phyloP scores from a whole-genome alignment of 768 basidiomycete genomes.

The Xerocomellus amylosporus region DNA sequence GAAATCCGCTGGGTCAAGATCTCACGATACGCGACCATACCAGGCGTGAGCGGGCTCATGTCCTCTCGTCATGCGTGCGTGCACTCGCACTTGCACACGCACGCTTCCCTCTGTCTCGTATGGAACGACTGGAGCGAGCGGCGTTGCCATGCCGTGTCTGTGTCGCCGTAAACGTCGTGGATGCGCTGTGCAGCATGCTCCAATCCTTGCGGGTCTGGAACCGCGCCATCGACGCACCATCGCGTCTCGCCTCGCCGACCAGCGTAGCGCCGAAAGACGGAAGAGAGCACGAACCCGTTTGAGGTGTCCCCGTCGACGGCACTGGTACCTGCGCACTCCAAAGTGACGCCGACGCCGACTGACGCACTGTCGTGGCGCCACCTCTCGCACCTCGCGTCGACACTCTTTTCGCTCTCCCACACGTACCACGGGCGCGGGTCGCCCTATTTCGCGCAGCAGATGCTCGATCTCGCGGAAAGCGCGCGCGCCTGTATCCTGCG shows the following conservation, averaged over 20 bases:
- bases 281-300: slow-evolving; percentile 56
- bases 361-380: slow-evolving; percentile 74
- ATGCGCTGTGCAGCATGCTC: slow-evolving; percentile 55
- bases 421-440: slow-evolving; percentile 80
- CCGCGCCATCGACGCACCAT: slow-evolving; percentile 66
- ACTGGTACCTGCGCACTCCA: slow-evolving; percentile 5
- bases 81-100: too few species aligned
- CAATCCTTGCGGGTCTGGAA: slow-evolving; percentile 80
- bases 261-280: slow-evolving; percentile 19
- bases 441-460: slow-evolving; percentile 77
- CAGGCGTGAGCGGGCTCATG: too few species aligned
- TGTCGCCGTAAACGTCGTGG: slow-evolving; percentile 60
- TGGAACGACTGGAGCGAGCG: slow-evolving; percentile 59
- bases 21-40: too few species aligned
- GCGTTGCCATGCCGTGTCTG: slow-evolving; percentile 71
- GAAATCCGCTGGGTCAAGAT: too few species aligned
- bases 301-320: slow-evolving; percentile 35
- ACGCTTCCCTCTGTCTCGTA: too few species aligned
- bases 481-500: slow-evolving; percentile 64
- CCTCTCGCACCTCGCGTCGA: slow-evolving; percentile 64
- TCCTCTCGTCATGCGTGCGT: too few species aligned
- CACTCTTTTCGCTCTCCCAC: slow-evolving; percentile 61
- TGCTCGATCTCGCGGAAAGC: slow-evolving; percentile 65
- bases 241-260: slow-evolving; percentile 50
- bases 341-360: slow-evolving; percentile 31